Conservation (phyloP, 2,329 filamentous ascomycete genomes). For the Diplodia mutila region DNA sequence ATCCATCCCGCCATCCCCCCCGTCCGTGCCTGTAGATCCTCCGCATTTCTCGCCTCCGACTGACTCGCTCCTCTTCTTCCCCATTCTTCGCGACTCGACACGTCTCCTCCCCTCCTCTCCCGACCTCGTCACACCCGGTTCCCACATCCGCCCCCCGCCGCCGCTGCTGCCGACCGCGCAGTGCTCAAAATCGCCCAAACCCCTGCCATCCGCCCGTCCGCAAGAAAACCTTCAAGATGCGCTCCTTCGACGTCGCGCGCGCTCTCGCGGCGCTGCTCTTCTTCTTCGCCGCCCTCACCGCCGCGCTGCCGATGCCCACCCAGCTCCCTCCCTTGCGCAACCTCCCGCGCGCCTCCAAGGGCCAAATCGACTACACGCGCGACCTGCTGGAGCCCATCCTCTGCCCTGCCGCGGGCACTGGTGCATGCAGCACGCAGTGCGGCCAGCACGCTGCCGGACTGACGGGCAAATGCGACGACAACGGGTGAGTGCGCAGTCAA, state of each 20-base stretch:
- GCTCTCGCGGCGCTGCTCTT: background rate
- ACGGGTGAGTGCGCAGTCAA: background rate
- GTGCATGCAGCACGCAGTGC: slow-evolving; percentile 3
- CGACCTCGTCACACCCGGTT: background rate
- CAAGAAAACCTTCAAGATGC: background rate
- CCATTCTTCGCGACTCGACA: background rate
- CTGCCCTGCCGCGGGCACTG: slow-evolving; percentile 1
- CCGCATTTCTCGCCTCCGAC: background rate
- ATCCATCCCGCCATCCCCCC: background rate
- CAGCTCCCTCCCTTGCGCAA: slow-evolving; percentile 1
- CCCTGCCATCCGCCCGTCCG: too few species aligned
- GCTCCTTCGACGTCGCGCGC: background rate
- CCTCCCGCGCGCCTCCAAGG: slow-evolving; percentile 12
- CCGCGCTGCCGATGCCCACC: background rate
- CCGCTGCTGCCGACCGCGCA: background rate
- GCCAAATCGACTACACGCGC: slow-evolving; percentile 20
- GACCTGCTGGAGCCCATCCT: slow-evolving; percentile 17
- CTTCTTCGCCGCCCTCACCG: background rate
- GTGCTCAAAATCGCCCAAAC: background rate
- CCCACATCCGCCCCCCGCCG: background rate
- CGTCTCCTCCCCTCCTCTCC: background rate
- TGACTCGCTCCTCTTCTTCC: background rate
- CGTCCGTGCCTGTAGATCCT: slow-evolving; percentile 14
- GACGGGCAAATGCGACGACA: background rate
- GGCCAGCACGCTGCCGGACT: background rate